A percentile compares a stretch with the other conserved stretches of the same genome.
Evolutionary conservation across 208 protist genomes (phyloP).

Genomic region (Herpetomonas muscarum): DNA sequence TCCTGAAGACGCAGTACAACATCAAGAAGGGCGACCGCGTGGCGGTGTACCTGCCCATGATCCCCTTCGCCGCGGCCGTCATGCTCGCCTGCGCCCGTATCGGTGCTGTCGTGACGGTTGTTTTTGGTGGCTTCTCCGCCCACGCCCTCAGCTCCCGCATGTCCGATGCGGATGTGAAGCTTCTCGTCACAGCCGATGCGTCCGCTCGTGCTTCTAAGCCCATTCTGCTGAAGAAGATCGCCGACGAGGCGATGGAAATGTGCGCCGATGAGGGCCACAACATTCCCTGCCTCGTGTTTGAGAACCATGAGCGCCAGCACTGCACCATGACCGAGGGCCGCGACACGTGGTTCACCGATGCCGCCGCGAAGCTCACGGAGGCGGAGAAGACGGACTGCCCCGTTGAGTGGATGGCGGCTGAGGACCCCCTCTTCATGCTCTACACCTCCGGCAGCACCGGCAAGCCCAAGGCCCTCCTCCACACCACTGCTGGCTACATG

Average conservation of each 20-base stretch:
- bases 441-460: constrained; percentile 98
- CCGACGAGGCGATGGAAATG: constrained; percentile 65
- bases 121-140: constrained; percentile 84
- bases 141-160: constrained; percentile 58
- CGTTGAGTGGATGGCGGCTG: constrained; percentile 88
- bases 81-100: constrained; percentile 99
- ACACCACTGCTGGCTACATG: constrained; percentile 94
- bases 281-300: constrained; percentile 45
- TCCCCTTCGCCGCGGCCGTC: constrained; percentile 80
- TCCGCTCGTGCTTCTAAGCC: constrained; percentile 81
- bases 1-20: constrained; percentile 82
- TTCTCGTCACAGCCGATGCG: constrained; percentile 82
- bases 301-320: constrained; percentile 38
- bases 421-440: constrained; percentile 97
- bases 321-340: constrained; percentile 53
- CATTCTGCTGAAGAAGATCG: constrained; percentile 88
- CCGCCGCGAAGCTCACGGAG: constrained; percentile 21
- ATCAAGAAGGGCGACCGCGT: constrained; percentile 93
- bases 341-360: constrained; percentile 77
- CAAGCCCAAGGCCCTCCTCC: constrained; percentile 96
- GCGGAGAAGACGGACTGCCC: constrained; percentile 43
- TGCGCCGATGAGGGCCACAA: constrained; percentile 24
- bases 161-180: constrained; percentile 45
- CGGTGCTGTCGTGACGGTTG: constrained; percentile 84
- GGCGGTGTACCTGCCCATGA: constrained; percentile 97